Conservation (phyloP, 495 filamentous ascomycete species). For the Penicillium robsamsonii region DNA sequence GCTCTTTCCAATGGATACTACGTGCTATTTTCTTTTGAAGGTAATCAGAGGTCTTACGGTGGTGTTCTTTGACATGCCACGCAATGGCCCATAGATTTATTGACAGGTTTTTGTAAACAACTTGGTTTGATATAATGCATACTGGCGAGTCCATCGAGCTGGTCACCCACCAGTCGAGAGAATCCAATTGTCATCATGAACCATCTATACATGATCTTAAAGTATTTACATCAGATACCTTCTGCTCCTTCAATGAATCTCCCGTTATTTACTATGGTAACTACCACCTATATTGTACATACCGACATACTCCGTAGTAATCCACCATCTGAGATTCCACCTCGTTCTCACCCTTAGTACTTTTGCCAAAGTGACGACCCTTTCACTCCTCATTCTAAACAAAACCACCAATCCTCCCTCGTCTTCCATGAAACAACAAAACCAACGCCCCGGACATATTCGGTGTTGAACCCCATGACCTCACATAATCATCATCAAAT, state of each 20-base stretch:
- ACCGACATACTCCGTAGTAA: background rate
- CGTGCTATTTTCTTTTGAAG: background rate
- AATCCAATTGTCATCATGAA: background rate
- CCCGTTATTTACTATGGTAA: background rate
- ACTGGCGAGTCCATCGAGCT: background rate
- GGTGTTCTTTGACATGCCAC: background rate
- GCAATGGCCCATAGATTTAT: background rate
- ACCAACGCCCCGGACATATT: background rate
- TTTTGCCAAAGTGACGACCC: background rate
- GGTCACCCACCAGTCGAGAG: background rate
- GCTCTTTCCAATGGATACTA: background rate
- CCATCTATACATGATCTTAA: background rate
- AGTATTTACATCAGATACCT: background rate
- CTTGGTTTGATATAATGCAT: background rate
- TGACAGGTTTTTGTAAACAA: background rate
- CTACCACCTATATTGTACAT: too few relatives aligned
- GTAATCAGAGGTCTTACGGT: background rate
- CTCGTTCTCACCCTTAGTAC: background rate
- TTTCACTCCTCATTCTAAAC: background rate
- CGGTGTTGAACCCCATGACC: background rate
- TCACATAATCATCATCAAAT: background rate
- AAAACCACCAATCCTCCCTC: background rate
- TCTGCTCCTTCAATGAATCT: background rate
- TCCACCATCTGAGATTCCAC: background rate
- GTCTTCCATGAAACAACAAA: background rate